phyloP scores from a whole-genome alignment of 768 basidiomycete genomes.

The Mycena kentingensis region DNA sequence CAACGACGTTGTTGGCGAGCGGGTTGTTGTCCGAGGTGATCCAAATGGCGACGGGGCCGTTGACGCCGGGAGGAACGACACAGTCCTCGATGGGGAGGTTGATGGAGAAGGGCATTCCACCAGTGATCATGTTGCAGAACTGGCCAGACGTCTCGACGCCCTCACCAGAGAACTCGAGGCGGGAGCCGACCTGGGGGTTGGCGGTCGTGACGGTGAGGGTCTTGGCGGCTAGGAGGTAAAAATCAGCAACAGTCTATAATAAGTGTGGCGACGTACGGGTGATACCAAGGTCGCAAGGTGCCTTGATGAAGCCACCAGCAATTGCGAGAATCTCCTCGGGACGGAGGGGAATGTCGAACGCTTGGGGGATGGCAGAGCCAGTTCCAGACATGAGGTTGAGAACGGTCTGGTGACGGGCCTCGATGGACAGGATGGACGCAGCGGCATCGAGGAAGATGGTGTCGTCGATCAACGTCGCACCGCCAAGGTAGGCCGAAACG shows the following conservation, averaged over 20 bases:
- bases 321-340: slow-evolving; percentile 74
- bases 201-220: slow-evolving; percentile 64
- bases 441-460: slow-evolving; percentile 65
- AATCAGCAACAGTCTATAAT: neutral
- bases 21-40: slow-evolving; percentile 67
- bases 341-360: slow-evolving; percentile 74
- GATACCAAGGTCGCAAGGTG: slow-evolving; percentile 62
- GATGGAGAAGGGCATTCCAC: slow-evolving; percentile 57
- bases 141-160: slow-evolving; percentile 58
- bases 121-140: slow-evolving; percentile 77
- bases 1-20: slow-evolving; percentile 59
- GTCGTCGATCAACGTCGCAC: slow-evolving; percentile 61
- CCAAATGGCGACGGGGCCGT: slow-evolving; percentile 75
- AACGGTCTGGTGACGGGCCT: slow-evolving; percentile 81
- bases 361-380: slow-evolving; percentile 60
- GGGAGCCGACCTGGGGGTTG: slow-evolving; percentile 50
- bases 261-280: slow-evolving; percentile 40
- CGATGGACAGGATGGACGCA: slow-evolving; percentile 73
- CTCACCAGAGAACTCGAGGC: slow-evolving; percentile 58
- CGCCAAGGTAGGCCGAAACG: slow-evolving; percentile 77
- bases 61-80: slow-evolving; percentile 63
- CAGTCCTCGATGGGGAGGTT: slow-evolving; percentile 62
- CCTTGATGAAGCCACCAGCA: slow-evolving; percentile 66
- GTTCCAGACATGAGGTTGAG: slow-evolving; percentile 66
- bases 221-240: slow-evolving; percentile 50